These are phyloP conservation scores for Terfezia boudieri DNA, from an alignment of 495 filamentous ascomycete genomes.

Conservation along the genomic window DNA sequence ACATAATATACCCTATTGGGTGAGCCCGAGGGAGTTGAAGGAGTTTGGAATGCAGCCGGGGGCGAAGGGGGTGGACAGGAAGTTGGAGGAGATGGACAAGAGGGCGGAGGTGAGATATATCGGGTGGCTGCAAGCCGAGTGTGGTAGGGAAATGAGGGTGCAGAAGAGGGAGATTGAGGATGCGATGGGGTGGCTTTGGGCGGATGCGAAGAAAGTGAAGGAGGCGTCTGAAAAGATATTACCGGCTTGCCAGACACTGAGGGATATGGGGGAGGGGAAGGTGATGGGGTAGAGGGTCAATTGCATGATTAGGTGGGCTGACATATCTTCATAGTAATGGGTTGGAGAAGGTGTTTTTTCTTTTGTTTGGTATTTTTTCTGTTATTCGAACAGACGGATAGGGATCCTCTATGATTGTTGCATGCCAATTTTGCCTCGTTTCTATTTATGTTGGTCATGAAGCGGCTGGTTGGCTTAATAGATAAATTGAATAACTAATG, in stretches of 20 bases:
- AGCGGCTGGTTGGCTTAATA: no score
- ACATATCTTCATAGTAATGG: no score
- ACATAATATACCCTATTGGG: conserved; percentile 56
- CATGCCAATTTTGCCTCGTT: no score
- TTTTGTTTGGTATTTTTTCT: no score
- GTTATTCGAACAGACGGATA: no score
- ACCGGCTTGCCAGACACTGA: conserved; percentile 17
- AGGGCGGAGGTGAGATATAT: conserved; percentile 54
- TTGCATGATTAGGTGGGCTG: no score
- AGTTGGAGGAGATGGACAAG: conserved; percentile 52
- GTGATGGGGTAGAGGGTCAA: conserved; percentile 1
- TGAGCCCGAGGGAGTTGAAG: conserved; percentile 56
- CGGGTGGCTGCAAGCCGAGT: conserved; percentile 38
- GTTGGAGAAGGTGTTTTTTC: no score
- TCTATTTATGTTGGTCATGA: no score
- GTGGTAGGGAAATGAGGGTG: conserved; percentile 43
- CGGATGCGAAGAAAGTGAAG: conserved; percentile 56
- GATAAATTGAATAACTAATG: no score
- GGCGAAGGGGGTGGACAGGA: conserved; percentile 6
- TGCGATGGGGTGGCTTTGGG: conserved; percentile 75
- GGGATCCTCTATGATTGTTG: no score
- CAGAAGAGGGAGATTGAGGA: conserved; percentile 47
- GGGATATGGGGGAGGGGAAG: conserved; percentile 9
- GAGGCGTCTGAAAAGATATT: conserved; percentile 37
- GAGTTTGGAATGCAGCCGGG: conserved; percentile 31